Evolutionary conservation across 768 basidiomycete genomes (phyloP), one percentile per base, ranked within the genome.

Genomic region (Collybia mongolica): DNA sequence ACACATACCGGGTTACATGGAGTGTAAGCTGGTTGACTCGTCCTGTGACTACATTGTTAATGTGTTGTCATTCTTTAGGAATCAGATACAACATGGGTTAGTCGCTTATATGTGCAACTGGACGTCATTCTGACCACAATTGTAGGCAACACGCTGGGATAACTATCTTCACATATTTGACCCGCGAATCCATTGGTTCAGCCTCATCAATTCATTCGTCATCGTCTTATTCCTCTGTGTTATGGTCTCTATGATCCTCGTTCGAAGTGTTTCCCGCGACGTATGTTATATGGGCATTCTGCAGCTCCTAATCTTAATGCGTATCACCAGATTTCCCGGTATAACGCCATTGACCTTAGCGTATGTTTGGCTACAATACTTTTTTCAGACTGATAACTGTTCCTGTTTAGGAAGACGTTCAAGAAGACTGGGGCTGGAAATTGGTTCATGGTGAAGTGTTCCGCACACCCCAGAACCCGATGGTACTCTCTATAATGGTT

Each of bases 381-480:
- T 24, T 41, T 3, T 35, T 39, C 36, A 50, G 19, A 32, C 19
- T 11, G 8, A 28, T 23, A 24, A 47, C 19, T 36, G 23, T 44
- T n/a, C 17, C 49, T 41, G 17, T 51, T 15, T 55, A 93, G 90
- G 93, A 96, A 62, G 93, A 96, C 60, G 90, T 97, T 2, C 93
- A 95, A 67, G 96, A 98, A 71, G 96, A 98, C 59, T 96, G 88
- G 81, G 96, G 96, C 1, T 98, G 96, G 96, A 98, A 98, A 63
- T 81, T 98, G 15, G 85, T 98, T 19, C 93, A 97, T 58, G 94
- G 93, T 18, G 96, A 98, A 68, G 91, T 98, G 15, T 98, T 98
- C 76, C 82, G 96, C 18, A 74, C 86, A 1, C 96, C 96, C 1
- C 70, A 71, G 39, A 78, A 86, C 46, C 83, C 93, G 0, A 82